These are phyloP conservation scores for Pseudohyphozyma bogoriensis DNA, from an alignment of 768 basidiomycete genomes.

Conservation along the genomic window DNA sequence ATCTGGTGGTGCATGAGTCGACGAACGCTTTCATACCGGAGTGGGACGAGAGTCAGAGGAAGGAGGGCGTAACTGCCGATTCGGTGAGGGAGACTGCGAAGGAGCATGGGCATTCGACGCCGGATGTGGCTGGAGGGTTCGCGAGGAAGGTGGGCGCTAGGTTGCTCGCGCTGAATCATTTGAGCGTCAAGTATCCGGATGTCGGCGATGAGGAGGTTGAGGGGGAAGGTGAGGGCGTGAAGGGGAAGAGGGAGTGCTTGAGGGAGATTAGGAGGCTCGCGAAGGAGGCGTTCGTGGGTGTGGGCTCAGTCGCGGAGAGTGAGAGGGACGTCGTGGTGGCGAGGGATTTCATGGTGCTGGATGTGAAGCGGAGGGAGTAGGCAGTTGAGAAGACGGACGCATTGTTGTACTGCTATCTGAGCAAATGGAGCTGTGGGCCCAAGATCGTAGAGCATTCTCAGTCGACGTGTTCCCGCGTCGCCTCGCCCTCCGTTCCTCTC, in stretches of 20 bases:
- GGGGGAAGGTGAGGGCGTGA: background rate
- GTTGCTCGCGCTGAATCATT: slow-evolving; percentile 64
- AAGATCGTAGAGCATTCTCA: no score
- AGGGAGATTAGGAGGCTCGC: slow-evolving; percentile 21
- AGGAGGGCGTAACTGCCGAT: slow-evolving; percentile 35
- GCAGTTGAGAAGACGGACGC: no score
- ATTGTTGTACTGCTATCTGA: no score
- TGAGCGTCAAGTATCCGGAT: slow-evolving; percentile 52
- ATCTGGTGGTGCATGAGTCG: slow-evolving; percentile 75
- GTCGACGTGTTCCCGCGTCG: no score
- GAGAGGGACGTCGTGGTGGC: slow-evolving; percentile 8
- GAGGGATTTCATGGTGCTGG: slow-evolving; percentile 22
- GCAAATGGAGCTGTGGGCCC: no score
- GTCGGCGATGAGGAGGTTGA: background rate
- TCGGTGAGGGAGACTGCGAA: slow-evolving; percentile 53
- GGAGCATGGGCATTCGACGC: slow-evolving; percentile 67
- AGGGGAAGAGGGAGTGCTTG: background rate
- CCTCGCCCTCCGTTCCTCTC: no score
- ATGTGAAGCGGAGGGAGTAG: slow-evolving; percentile 12
- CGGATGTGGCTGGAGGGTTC: slow-evolving; percentile 58
- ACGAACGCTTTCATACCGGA: slow-evolving; percentile 63
- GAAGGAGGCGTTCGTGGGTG: slow-evolving; percentile 3
- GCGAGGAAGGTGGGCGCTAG: slow-evolving; percentile 54
- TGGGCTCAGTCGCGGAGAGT: background rate
- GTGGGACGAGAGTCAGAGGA: slow-evolving; percentile 37